phyloP scores from a whole-genome alignment of 1,284 basidiomycete species.

The Ganoderma leucocontextum region DNA sequence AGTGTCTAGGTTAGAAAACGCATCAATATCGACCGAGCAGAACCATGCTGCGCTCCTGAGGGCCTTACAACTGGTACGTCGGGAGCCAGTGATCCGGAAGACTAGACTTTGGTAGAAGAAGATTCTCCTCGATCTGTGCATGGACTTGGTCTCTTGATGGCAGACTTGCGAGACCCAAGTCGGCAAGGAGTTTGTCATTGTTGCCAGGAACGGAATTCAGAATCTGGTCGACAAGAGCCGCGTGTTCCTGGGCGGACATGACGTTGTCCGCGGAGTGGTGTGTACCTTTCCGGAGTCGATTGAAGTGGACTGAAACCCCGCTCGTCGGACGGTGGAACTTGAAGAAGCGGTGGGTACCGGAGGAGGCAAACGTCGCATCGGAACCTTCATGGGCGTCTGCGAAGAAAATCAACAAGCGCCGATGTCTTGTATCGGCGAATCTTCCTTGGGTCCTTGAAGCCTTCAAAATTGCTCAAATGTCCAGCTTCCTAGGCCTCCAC shows the following conservation, averaged over 20 bases:
- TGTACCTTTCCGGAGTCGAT: not conserved
- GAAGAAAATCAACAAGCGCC: too few relatives aligned
- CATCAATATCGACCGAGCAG: conserved; percentile 23
- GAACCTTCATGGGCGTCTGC: too few relatives aligned
- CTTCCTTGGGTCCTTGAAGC: too few relatives aligned
- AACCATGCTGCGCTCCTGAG: not conserved
- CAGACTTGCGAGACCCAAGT: conserved; percentile 61
- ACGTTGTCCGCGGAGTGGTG: not conserved
- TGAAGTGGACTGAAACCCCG: not conserved
- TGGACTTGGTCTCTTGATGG: conserved; percentile 69
- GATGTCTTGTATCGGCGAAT: too few relatives aligned
- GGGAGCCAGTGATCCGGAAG: conserved; percentile 78
- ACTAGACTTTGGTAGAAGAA: conserved; percentile 69
- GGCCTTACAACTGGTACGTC: conserved; percentile 76
- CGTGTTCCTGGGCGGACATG: conserved; percentile 25
- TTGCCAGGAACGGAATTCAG: conserved; percentile 52
- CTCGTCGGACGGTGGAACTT: not conserved
- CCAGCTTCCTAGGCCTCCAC: too few relatives aligned
- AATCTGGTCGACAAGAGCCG: conserved; percentile 54
- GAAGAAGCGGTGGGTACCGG: too few relatives aligned
- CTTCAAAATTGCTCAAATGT: too few relatives aligned
- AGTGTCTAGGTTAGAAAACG: conserved; percentile 58
- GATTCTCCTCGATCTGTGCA: conserved; percentile 69
- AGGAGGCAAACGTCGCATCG: too few relatives aligned
- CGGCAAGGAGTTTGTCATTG: conserved; percentile 53